A percentile compares a stretch with the other conserved stretches of the same genome.
These are phyloP conservation scores for Melastoma malabathricum DNA, from an alignment of 345 rosid genomes.

Conservation along the genomic window DNA sequence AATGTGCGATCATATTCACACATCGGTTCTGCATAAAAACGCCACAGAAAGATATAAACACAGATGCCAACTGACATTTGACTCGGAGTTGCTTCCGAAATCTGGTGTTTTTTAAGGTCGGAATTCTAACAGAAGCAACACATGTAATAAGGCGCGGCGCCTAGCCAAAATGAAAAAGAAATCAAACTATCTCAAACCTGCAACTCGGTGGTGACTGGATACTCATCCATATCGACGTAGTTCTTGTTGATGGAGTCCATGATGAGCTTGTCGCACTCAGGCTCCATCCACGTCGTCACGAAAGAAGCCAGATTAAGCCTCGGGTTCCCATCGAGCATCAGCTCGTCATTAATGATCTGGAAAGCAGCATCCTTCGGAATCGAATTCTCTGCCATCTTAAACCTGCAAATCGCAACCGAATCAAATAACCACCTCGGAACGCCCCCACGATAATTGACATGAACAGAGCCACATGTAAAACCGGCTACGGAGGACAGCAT, in stretches of 20 bases:
- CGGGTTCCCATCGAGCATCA: slow-evolving; percentile 63
- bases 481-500: too few species aligned
- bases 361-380: slow-evolving; percentile 90
- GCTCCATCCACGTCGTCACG: slow-evolving; percentile 96
- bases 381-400: slow-evolving; percentile 66
- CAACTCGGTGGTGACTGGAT: slow-evolving; percentile 83
- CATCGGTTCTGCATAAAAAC: slow-evolving; percentile 57
- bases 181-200: slow-evolving; percentile 24
- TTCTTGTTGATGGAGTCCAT: slow-evolving; percentile 47
- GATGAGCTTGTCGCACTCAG: slow-evolving; percentile 34
- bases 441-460: too few species aligned
- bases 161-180: not conserved
- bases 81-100: too few species aligned
- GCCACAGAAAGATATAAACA: too few species aligned
- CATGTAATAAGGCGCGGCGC: not conserved
- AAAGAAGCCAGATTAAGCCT: slow-evolving; percentile 85
- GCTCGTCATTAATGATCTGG: slow-evolving; percentile 50
- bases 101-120: too few species aligned
- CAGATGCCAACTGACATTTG: too few species aligned
- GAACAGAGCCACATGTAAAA: too few species aligned
- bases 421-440: not conserved
- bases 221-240: slow-evolving; percentile 95
- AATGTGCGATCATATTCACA: slow-evolving; percentile 82
- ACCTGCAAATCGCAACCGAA: slow-evolving; percentile 20
- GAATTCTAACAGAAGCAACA: too few species aligned